Evolutionary conservation across 1,284 basidiomycete genomes (phyloP).

Genomic region (Cronartium ribicola): DNA sequence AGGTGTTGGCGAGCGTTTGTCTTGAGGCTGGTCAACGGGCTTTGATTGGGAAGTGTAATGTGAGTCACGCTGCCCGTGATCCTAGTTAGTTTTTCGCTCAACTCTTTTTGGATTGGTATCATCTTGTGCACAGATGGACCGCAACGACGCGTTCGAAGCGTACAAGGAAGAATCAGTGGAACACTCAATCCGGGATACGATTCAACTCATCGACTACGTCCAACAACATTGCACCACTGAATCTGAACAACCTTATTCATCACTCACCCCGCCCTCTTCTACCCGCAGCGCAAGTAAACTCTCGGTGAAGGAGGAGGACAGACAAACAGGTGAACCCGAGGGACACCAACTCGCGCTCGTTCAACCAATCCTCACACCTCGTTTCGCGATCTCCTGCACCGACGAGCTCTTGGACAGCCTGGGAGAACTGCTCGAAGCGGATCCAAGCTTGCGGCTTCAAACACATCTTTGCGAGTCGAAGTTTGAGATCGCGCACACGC

Average conservation of each 20-base stretch:
- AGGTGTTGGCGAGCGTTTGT: conserved; percentile 72
- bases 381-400: conserved; percentile 91
- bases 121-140: conserved; percentile 45
- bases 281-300: background rate
- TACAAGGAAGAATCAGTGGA: conserved; percentile 29
- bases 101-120: background rate
- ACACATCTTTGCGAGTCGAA: conserved; percentile 88
- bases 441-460: conserved; percentile 66
- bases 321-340: background rate
- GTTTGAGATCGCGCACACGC: conserved; percentile 67
- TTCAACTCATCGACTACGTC: conserved; percentile 22
- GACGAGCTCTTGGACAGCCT: conserved; percentile 65
- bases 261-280: background rate
- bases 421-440: conserved; percentile 57
- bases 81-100: background rate
- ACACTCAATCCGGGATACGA: conserved; percentile 19
- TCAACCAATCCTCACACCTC: conserved; percentile 84
- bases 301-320: too few relatives aligned
- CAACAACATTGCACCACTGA: conserved; percentile 5
- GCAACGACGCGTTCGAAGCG: conserved; percentile 9
- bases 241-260: conserved; percentile 16
- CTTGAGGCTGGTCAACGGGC: conserved; percentile 73
- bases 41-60: conserved; percentile 87
- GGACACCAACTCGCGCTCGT: conserved; percentile 58
- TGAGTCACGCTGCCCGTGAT: conserved; percentile 56